A percentile compares a stretch with the other conserved stretches of the same genome.
Evolutionary conservation across 2,329 filamentous ascomycete species (phyloP).

Genomic region (Didymella pomorum): DNA sequence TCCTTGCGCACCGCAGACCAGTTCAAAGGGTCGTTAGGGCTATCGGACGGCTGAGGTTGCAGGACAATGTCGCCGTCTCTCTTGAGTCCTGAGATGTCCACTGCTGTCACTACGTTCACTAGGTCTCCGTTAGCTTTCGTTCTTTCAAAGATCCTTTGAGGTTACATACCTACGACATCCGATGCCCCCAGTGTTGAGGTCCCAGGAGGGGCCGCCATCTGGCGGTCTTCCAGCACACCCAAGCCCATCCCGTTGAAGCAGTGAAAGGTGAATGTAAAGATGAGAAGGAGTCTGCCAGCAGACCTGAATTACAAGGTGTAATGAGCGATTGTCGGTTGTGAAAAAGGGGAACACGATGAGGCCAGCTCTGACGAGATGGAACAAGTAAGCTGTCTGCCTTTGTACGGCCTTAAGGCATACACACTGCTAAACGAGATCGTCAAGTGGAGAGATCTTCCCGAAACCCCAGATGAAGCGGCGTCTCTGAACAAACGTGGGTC

Average conservation of each 20-base stretch:
- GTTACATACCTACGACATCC: background rate
- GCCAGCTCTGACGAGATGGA: conserved; percentile 1
- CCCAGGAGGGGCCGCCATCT: conserved; percentile 44
- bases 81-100: conserved; percentile 43
- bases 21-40: conserved; percentile 83
- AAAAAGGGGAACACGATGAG: background rate
- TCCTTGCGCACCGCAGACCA: conserved; percentile 43
- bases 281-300: conserved; percentile 36
- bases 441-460: conserved; percentile 4
- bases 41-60: conserved; percentile 88
- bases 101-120: conserved; percentile 23
- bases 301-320: conserved; percentile 16
- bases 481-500: background rate
- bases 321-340: background rate
- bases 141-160: background rate
- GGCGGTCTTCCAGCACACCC: conserved; percentile 40
- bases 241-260: conserved; percentile 37
- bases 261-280: background rate
- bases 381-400: background rate
- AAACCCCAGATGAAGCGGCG: conserved; percentile 14
- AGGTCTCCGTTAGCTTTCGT: background rate
- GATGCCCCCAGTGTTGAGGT: conserved; percentile 35
- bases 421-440: background rate
- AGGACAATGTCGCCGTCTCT: conserved; percentile 74
- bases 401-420: background rate